Conservation (phyloP, 2,329 filamentous ascomycete genomes). For the Penicillium vulpinum region DNA sequence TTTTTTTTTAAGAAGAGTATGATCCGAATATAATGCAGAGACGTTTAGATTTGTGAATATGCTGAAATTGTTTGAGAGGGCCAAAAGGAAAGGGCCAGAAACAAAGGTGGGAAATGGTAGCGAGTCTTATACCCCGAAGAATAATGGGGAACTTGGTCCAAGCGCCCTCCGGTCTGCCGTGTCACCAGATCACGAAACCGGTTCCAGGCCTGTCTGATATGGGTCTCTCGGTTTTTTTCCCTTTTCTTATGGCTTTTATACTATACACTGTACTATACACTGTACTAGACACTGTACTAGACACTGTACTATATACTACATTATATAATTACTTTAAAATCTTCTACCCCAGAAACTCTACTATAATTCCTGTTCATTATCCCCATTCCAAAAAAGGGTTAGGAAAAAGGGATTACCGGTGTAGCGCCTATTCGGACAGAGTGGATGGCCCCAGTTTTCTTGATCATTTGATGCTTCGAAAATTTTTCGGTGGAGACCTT, state of each 20-base stretch:
- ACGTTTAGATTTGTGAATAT: background rate
- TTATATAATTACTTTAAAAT: too few relatives aligned
- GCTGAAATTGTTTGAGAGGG: background rate
- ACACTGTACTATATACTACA: too few relatives aligned
- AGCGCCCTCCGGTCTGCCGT: constrained; percentile 13
- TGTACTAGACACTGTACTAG: too few relatives aligned
- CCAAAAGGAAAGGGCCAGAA: background rate
- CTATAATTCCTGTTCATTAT: too few relatives aligned
- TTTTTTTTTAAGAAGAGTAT: background rate
- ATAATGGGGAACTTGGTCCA: constrained; percentile 20
- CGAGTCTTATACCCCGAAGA: constrained; percentile 16
- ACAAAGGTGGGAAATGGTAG: constrained; percentile 1
- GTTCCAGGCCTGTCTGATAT: constrained; percentile 9
- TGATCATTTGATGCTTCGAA: constrained; percentile 31
- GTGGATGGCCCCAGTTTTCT: constrained; percentile 14
- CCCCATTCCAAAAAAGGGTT: too few relatives aligned
- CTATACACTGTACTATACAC: too few relatives aligned
- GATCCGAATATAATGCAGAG: too few relatives aligned
- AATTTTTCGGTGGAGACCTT: constrained; percentile 28
- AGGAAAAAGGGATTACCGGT: background rate
- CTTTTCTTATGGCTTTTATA: background rate
- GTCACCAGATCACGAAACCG: constrained; percentile 20
- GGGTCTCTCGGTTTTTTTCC: background rate
- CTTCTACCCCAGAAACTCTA: background rate
- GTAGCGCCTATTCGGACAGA: constrained; percentile 9